phyloP scores from a whole-genome alignment of 2,329 filamentous ascomycete genomes.

The Pyricularia sp. region DNA sequence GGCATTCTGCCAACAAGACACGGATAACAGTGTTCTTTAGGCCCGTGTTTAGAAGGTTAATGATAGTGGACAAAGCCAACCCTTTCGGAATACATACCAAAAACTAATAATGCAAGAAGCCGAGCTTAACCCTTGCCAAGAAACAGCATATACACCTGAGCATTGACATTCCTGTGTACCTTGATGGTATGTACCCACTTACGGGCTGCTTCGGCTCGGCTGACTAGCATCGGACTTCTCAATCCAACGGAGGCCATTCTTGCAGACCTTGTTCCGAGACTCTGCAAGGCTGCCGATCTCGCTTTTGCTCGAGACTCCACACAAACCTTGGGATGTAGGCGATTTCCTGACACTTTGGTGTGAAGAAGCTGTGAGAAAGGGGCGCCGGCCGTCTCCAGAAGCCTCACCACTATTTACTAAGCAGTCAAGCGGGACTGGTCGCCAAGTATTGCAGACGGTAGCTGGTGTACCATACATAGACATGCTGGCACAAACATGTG shows the following conservation, averaged over 20 bases:
- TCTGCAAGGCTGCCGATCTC: not conserved
- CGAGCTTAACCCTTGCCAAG: too few relatives aligned
- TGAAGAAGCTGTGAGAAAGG: not conserved
- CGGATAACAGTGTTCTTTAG: too few relatives aligned
- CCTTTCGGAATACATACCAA: too few relatives aligned
- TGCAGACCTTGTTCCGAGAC: not conserved
- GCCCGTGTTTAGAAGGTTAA: too few relatives aligned
- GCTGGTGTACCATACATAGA: not conserved
- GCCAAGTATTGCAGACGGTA: not conserved
- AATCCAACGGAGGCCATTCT: not conserved
- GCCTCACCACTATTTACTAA: not conserved
- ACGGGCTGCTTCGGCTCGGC: not conserved
- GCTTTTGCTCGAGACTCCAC: not conserved
- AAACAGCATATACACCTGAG: too few relatives aligned
- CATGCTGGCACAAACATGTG: not conserved
- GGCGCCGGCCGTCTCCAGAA: not conserved
- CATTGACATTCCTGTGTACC: not conserved
- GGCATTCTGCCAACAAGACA: too few relatives aligned
- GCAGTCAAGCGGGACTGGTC: not conserved
- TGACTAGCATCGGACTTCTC: not conserved
- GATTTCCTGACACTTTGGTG: not conserved
- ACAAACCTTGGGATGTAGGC: not conserved
- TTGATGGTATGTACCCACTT: not conserved
- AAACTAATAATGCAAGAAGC: too few relatives aligned
- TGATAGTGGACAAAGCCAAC: too few relatives aligned